Percentiles rank a stretch among this genome's conserved stretches.
phyloP scores from a whole-genome alignment of 352 stramenopile species.

The Phytophthora syringae region DNA sequence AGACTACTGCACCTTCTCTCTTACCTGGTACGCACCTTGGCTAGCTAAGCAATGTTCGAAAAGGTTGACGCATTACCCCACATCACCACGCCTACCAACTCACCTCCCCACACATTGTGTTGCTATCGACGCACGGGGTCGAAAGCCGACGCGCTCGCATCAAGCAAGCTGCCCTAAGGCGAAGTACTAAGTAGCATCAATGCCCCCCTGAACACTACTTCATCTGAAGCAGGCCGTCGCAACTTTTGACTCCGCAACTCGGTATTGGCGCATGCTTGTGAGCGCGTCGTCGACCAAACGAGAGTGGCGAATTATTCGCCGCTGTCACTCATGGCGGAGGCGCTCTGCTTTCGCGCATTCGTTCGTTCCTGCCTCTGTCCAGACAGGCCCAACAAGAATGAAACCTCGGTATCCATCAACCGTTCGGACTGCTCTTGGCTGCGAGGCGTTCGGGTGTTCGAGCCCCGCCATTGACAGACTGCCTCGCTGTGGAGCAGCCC shows the following conservation, averaged over 20 bases:
- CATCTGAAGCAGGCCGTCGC: not conserved
- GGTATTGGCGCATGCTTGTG: not conserved
- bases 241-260: constrained; percentile 3
- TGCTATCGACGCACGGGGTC: no score
- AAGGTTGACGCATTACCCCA: no score
- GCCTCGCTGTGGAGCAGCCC: not conserved
- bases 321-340: constrained; percentile 11
- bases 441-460: no score
- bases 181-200: no score
- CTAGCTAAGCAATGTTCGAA: no score
- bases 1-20: no score
- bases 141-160: no score
- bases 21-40: no score
- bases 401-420: constrained; percentile 29
- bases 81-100: no score
- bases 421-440: constrained; percentile 11
- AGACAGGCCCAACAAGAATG: not conserved
- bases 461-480: constrained; percentile 14
- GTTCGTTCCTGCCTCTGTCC: not conserved
- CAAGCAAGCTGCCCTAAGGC: no score
- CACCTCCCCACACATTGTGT: no score
- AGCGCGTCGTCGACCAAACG: constrained; percentile 1
- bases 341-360: not conserved
- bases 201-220: no score
- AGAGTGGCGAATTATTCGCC: constrained; percentile 12